These are phyloP conservation scores for Colletotrichum abscissum DNA, from an alignment of 2,329 filamentous ascomycete species.

Conservation along the genomic window DNA sequence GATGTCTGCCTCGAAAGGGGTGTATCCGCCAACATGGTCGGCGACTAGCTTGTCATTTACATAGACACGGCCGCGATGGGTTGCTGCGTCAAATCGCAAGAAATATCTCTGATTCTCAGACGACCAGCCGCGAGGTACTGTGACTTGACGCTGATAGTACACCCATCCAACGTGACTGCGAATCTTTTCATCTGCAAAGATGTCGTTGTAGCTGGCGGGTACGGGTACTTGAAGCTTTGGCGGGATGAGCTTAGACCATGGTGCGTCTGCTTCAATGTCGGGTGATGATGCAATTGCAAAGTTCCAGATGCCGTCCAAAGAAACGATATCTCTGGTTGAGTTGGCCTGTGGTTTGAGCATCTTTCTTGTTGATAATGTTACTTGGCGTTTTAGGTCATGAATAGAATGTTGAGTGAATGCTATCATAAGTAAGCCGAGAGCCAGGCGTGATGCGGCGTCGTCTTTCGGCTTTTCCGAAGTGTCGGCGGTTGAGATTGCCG, in stretches of 20 bases:
- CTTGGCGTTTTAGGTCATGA: too few relatives aligned
- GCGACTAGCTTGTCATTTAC: conserved; percentile 40
- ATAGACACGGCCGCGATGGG: conserved; percentile 42
- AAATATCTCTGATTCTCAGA: conserved; percentile 31
- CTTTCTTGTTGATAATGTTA: not conserved
- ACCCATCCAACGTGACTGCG: conserved; percentile 45
- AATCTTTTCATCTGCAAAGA: conserved; percentile 39
- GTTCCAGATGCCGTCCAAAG: conserved; percentile 42
- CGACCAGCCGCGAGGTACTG: conserved; percentile 39
- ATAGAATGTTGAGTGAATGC: not conserved
- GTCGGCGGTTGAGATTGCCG: not conserved
- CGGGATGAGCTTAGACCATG: conserved; percentile 41
- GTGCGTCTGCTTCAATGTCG: conserved; percentile 32
- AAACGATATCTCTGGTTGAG: conserved; percentile 32
- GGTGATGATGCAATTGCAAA: conserved; percentile 30
- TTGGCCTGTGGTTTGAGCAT: conserved; percentile 39
- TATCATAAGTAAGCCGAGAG: too few relatives aligned
- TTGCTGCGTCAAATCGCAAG: conserved; percentile 43
- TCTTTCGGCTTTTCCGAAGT: not conserved
- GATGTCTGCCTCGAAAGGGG: conserved; percentile 42
- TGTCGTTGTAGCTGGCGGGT: conserved; percentile 42
- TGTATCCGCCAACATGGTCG: conserved; percentile 43
- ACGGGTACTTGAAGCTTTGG: conserved; percentile 38
- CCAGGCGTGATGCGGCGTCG: not conserved
- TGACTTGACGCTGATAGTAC: conserved; percentile 43